These are phyloP conservation scores for Globisporangium paroecandrum DNA, from an alignment of 352 stramenopile species.

Conservation along the genomic window DNA sequence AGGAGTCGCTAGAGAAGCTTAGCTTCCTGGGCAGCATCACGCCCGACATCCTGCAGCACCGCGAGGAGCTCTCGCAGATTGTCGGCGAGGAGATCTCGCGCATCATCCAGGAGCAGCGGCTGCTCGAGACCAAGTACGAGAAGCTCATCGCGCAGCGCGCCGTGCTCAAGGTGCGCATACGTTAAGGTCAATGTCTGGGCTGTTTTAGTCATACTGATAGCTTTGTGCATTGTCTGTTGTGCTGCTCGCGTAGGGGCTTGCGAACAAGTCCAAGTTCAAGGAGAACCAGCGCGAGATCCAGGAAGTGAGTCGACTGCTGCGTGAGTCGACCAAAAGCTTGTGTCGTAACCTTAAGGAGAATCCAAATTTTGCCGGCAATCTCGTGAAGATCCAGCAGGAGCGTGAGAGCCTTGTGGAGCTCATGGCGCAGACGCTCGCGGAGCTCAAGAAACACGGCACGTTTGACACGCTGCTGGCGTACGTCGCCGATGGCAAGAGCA, in stretches of 20 bases:
- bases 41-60: too few relatives aligned
- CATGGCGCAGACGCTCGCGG: conserved; percentile 49
- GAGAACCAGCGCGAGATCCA: conserved; percentile 92
- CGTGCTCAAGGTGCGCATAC: too few relatives aligned
- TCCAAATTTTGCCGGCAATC: conserved; percentile 90
- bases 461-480: conserved; percentile 76
- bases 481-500: conserved; percentile 74
- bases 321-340: conserved; percentile 90
- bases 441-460: conserved; percentile 72
- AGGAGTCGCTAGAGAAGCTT: too few relatives aligned
- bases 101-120: too few relatives aligned
- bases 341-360: conserved; percentile 93
- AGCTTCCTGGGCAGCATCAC: too few relatives aligned
- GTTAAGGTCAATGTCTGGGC: too few relatives aligned
- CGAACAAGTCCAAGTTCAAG: conserved; percentile 93
- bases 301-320: conserved; percentile 85
- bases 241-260: conserved; percentile 20
- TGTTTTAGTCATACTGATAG: too few relatives aligned
- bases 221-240: too few relatives aligned
- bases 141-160: too few relatives aligned
- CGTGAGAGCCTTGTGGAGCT: conserved; percentile 78
- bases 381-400: conserved; percentile 92
- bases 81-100: too few relatives aligned
- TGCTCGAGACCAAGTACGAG: too few relatives aligned
- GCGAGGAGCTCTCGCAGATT: too few relatives aligned